phyloP scores from a whole-genome alignment of 2,329 filamentous ascomycete species.

The Alternaria sp. region DNA sequence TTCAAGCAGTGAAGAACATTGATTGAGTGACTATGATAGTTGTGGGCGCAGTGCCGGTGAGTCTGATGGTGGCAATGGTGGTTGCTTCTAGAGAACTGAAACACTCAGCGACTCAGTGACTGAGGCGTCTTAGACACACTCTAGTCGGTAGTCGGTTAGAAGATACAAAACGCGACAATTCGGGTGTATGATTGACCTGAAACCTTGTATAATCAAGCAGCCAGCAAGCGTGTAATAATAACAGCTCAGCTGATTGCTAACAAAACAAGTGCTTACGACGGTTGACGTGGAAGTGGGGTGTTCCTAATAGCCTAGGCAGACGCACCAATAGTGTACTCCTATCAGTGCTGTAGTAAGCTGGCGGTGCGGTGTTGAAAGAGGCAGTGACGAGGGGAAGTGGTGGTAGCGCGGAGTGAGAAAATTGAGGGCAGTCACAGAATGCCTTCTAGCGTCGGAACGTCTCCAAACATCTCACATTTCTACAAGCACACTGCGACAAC shows the following conservation, averaged over 20 bases:
- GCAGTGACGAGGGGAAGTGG: background rate
- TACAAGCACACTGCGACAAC: too few species aligned
- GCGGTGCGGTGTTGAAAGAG: too few species aligned
- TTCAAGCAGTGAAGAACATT: constrained; percentile 10
- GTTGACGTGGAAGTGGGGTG: background rate
- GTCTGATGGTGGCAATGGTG: background rate
- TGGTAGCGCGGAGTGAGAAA: background rate
- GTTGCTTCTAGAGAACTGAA: background rate
- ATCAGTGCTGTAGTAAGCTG: too few species aligned
- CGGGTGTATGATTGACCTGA: background rate
- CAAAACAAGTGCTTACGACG: background rate
- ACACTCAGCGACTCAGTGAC: background rate
- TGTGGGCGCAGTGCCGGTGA: background rate
- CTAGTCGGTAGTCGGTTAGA: background rate
- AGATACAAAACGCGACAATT: rapidly evolving
- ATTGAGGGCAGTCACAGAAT: background rate
- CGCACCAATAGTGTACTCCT: too few species aligned
- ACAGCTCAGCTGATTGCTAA: background rate
- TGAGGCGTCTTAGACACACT: background rate
- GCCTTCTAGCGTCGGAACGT: background rate
- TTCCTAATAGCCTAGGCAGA: background rate
- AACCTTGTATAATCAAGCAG: background rate
- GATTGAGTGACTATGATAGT: constrained; percentile 1
- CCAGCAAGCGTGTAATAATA: background rate
- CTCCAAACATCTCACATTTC: background rate